Evolutionary conservation across 2,329 filamentous ascomycete species (phyloP), one percentile per base, ranked within the genome.

Genomic region (Epichloe sylvatica): DNA sequence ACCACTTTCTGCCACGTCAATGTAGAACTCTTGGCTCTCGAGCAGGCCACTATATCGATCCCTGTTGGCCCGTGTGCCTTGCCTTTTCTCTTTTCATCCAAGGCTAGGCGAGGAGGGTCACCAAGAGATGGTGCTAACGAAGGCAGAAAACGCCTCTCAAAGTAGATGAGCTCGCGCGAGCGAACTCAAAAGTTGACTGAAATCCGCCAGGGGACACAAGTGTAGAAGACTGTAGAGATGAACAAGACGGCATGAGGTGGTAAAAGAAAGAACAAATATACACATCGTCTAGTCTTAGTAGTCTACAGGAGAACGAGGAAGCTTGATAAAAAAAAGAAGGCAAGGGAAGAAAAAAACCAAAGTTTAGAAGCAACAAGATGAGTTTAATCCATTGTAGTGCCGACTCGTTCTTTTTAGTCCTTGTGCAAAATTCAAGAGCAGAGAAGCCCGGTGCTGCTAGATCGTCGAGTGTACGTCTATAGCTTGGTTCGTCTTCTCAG

Each of bases 401-500:
- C 7, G 35, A n/a, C 1, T 15, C 6, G 35, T 17, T 4, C 17
- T 41, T 41, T 13, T 5, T 17, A 17, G 39, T 9, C 35, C 35
- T 41, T 17, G 17, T 30, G 19, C 39, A 23, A 5, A n/a, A n/a
- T 13, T 3, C 40, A 43, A 43, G 40, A 30, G 25, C 25, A 43
- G 11, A 43, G 12, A 21, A 36, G 34, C 19, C 39, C 21, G 38
- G 12, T 36, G 40, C n/a, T 30, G 5, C 21, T 35, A 35, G 35
- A 1, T 44, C 54, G 53, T 53, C 56, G 52, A 44, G 51, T 53
- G 52, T 51, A 49, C 42, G 44, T 55, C 54, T 54, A 61, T 52
- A 62, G 48, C 50, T 56, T 61, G 46, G 53, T 51, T 33, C 51
- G 49, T 48, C 53, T 56, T 48, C 50, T 55, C 12, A 43, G 15